Percentiles rank a stretch among this genome's conserved stretches.
Evolutionary conservation across 495 filamentous ascomycete genomes (phyloP).

Genomic region (Trypethelium eluteriae): DNA sequence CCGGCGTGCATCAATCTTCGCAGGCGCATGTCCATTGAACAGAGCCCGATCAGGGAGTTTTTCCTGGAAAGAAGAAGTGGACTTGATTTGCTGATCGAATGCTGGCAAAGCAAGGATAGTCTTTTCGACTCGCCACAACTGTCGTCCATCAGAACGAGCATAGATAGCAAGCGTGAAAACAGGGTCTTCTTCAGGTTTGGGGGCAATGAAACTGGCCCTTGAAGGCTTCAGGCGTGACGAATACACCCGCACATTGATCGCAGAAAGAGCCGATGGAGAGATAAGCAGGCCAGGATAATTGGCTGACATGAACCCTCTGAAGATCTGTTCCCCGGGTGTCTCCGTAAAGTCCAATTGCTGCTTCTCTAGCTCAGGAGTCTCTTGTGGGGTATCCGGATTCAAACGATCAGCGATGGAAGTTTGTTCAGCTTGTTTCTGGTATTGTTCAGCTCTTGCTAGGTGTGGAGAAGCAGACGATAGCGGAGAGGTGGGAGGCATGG

Average conservation of each 20-base stretch:
- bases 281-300: constrained; percentile 76
- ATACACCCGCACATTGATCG: constrained; percentile 74
- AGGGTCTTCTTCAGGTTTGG: constrained; percentile 71
- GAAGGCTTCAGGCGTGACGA: constrained; percentile 93
- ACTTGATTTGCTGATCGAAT: constrained; percentile 72
- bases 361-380: constrained; percentile 19
- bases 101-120: constrained; percentile 71
- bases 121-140: constrained; percentile 92
- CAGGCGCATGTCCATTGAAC: constrained; percentile 88
- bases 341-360: constrained; percentile 17
- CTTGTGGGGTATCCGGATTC: constrained; percentile 16
- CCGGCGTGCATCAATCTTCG: constrained; percentile 83
- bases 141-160: constrained; percentile 64
- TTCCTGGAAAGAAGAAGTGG: constrained; percentile 54
- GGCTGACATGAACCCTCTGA: constrained; percentile 66
- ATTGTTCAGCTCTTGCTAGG: constrained; percentile 28
- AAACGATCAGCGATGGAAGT: constrained; percentile 15
- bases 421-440: constrained; percentile 21
- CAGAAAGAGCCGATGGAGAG: constrained; percentile 83
- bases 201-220: constrained; percentile 68
- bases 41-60: constrained; percentile 76
- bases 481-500: constrained; percentile 54
- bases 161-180: constrained; percentile 88
- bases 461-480: constrained; percentile 49
- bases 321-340: constrained; percentile 40